Percentiles rank a stretch among this genome's conserved stretches.
Evolutionary conservation across 1,139 yeast genomes (phyloP).

Genomic region (Kazachstania sp.): DNA sequence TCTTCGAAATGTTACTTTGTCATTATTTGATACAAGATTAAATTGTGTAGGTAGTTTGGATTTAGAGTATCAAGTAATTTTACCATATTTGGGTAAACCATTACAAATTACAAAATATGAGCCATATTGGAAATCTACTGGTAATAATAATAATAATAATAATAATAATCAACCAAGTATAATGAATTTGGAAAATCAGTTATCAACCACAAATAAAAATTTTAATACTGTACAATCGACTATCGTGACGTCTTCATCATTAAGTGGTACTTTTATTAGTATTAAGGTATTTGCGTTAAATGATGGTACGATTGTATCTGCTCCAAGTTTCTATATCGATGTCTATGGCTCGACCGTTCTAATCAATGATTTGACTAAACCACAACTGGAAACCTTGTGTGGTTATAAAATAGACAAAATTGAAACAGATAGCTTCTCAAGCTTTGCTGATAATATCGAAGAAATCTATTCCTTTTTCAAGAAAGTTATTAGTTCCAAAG

Average conservation of each 20-base stretch:
- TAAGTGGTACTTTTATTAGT: slow-evolving; percentile 71
- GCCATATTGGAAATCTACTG: slow-evolving; percentile 92
- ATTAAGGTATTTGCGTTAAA: slow-evolving; percentile 62
- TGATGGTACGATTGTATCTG: slow-evolving; percentile 81
- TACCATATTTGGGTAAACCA: slow-evolving; percentile 75
- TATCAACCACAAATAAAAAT: slow-evolving; percentile 10
- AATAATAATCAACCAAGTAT: not conserved
- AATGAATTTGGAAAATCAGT: slow-evolving; percentile 7
- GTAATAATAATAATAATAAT: slow-evolving; percentile 28
- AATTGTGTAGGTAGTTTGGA: slow-evolving; percentile 74
- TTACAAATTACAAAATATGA: slow-evolving; percentile 88
- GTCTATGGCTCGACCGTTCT: slow-evolving; percentile 42
- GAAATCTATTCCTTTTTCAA: slow-evolving; percentile 21
- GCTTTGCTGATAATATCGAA: slow-evolving; percentile 9
- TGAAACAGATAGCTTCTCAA: slow-evolving; percentile 12
- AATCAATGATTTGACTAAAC: slow-evolving; percentile 37
- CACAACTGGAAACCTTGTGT: slow-evolving; percentile 30
- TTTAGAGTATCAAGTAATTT: slow-evolving; percentile 73
- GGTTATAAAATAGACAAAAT: slow-evolving; percentile 31
- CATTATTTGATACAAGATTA: slow-evolving; percentile 73
- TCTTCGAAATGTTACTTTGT: slow-evolving; percentile 45
- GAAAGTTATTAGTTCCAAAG: slow-evolving; percentile 38
- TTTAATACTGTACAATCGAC: slow-evolving; percentile 28
- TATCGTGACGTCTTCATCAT: slow-evolving; percentile 85
- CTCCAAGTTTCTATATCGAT: slow-evolving; percentile 61